Percentiles rank a stretch among this genome's conserved stretches.
phyloP scores from a whole-genome alignment of 2,329 filamentous ascomycete genomes.

The Botrytis tulipae region DNA sequence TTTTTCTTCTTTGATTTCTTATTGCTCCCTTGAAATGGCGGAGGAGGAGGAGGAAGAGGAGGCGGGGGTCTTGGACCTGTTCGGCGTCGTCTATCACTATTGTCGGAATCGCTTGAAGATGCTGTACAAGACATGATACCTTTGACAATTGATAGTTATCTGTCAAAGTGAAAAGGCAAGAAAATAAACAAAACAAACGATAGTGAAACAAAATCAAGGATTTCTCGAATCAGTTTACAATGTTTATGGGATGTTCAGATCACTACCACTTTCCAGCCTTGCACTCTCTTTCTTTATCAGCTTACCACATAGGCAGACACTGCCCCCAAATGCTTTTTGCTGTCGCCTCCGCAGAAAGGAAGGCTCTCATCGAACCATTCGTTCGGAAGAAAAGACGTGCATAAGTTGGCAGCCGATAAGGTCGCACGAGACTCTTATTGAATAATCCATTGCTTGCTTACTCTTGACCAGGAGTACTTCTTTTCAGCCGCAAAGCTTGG shows the following conservation, averaged over 20 bases:
- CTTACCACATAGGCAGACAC: conserved; percentile 14
- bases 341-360: not conserved
- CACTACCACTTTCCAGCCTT: not conserved
- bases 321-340: not conserved
- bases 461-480: not conserved
- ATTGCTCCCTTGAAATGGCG: conserved; percentile 14
- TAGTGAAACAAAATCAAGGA: not conserved
- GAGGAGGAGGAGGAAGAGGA: conserved; percentile 25
- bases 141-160: not conserved
- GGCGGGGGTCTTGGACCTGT: not conserved
- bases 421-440: conserved; percentile 3
- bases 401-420: conserved; percentile 1
- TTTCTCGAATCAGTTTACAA: not conserved
- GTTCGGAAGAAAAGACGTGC: conserved; percentile 18
- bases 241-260: not conserved
- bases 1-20: conserved; percentile 50
- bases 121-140: conserved; percentile 25
- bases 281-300: not conserved
- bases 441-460: not conserved
- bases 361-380: conserved; percentile 9
- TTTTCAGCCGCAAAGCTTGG: conserved; percentile 13
- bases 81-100: conserved; percentile 14
- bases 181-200: not conserved
- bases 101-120: conserved; percentile 30
- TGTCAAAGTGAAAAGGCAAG: not conserved